Percentiles rank a stretch among this genome's conserved stretches.
These are phyloP conservation scores for Hordeum marinum DNA, from an alignment of 176 grass and related monocot species.

Conservation along the genomic window DNA sequence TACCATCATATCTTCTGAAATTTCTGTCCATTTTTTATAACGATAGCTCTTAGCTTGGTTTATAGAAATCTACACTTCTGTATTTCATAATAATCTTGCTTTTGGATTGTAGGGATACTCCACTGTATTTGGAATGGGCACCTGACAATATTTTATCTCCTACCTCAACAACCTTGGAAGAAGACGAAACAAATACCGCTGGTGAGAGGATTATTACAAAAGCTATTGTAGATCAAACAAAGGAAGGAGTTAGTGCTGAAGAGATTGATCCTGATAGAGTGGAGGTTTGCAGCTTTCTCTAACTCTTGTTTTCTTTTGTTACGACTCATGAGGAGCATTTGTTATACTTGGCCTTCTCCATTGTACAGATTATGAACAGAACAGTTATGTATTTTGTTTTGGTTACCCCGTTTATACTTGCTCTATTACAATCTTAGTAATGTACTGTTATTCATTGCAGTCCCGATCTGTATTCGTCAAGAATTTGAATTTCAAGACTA, in stretches of 20 bases:
- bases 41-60: neutral
- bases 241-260: constrained; percentile 75
- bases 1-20: neutral
- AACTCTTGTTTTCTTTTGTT: neutral
- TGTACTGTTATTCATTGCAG: constrained; percentile 45
- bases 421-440: constrained; percentile 19
- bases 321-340: constrained; percentile 3
- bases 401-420: constrained; percentile 9
- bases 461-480: constrained; percentile 91
- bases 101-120: constrained; percentile 66
- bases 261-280: constrained; percentile 90
- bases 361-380: neutral
- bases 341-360: neutral
- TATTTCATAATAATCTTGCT: neutral
- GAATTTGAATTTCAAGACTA: constrained; percentile 94
- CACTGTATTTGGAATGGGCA: constrained; percentile 94
- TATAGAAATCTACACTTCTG: neutral
- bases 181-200: constrained; percentile 56
- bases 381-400: constrained; percentile 6
- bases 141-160: constrained; percentile 79
- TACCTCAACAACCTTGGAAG: constrained; percentile 36
- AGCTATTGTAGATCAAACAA: constrained; percentile 75
- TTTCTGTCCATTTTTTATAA: neutral
- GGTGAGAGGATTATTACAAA: constrained; percentile 70
- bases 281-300: constrained; percentile 57